Base-by-base conservation (phyloP, 495 filamentous ascomycete genomes). In the Staphylotrichum tortipilum region DNA sequence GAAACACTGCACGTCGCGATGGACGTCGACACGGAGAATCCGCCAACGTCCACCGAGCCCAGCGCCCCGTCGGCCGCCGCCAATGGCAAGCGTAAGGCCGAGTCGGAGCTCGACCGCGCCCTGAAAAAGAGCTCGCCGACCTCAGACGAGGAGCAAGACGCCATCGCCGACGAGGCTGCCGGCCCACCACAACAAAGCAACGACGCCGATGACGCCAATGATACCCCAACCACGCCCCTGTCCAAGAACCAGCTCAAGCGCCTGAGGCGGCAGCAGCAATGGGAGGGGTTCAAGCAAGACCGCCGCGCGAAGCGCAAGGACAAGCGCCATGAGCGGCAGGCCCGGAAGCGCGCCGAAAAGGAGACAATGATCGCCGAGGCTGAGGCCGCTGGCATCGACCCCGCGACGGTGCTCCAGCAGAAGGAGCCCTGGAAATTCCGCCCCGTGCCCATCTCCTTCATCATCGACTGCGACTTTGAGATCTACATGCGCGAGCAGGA, bases 401-500 rank as follows among this genome's bases (percentile, higher is more conserved):
- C 69, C 6, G 44, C 55, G 4, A 37, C 54, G 8, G 46, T 47
- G 10, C 53, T 53, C 19, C 51, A 19, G 38, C 51, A 31, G 53
- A 61, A 58, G 49, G 58, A 59, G 44, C 54, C 62, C 12, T 54
- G 53, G 55, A 30, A 62, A 60, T 45, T 68, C 71, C 77, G 53
- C 9, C 55, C 49, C 2, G 68, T 89, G 7, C 90, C 91, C 3
- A 65, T 97, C 7, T 77, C 87, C 0, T 59, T 97, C 55, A 69
- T 99, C 31, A 66, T 99, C 54, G 92, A 99, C 64, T 97, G 94
- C 64, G 81, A 85, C 52, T 99, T 91, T 55, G 88, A 99, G 55
- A 77, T 85, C 10, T 71, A 91, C 58, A 99, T 99, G 92, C 72
- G 69, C 23, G 80, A 85, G 0, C 80, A 83, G 45, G 94, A 99